Conservation (phyloP, 2,329 filamentous ascomycete genomes). For the Tolypocladium nubicola region DNA sequence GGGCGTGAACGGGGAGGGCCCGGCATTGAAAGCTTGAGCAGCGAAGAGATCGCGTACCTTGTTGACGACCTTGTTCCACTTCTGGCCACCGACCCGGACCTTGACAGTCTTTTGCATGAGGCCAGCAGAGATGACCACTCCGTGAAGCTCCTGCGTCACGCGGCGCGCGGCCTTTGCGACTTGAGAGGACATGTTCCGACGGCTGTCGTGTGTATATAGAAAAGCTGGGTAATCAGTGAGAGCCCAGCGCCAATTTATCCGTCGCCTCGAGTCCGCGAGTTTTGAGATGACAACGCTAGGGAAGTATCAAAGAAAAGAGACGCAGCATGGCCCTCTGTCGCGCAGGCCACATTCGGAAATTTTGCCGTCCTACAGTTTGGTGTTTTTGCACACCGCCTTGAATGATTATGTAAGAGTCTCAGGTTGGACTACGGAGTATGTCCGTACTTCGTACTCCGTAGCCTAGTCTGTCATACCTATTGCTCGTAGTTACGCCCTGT, state of each 20-base stretch:
- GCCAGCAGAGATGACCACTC: conserved; percentile 68
- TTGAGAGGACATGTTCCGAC: conserved; percentile 25
- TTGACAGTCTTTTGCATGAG: conserved; percentile 72
- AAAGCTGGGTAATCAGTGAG: not conserved
- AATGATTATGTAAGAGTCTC: not conserved
- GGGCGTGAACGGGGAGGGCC: not conserved
- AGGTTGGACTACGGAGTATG: not conserved
- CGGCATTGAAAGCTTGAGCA: not conserved
- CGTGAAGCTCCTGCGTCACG: conserved; percentile 43
- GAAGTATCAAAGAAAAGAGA: not conserved
- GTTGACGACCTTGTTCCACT: conserved; percentile 62
- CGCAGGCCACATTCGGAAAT: not conserved
- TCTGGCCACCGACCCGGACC: conserved; percentile 59
- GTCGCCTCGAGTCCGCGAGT: not conserved
- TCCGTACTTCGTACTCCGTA: no score
- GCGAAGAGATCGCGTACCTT: conserved; percentile 43
- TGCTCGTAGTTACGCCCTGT: not conserved
- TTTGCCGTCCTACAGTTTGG: not conserved
- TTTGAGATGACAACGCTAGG: not conserved
- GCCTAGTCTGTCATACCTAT: no score
- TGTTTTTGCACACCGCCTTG: not conserved
- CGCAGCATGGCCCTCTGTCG: no score
- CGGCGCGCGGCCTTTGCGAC: conserved; percentile 30
- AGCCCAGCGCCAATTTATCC: not conserved
- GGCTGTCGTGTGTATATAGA: not conserved